Evolutionary conservation across 208 protist species (phyloP).

Genomic region (Trypanosoma conorhini): DNA sequence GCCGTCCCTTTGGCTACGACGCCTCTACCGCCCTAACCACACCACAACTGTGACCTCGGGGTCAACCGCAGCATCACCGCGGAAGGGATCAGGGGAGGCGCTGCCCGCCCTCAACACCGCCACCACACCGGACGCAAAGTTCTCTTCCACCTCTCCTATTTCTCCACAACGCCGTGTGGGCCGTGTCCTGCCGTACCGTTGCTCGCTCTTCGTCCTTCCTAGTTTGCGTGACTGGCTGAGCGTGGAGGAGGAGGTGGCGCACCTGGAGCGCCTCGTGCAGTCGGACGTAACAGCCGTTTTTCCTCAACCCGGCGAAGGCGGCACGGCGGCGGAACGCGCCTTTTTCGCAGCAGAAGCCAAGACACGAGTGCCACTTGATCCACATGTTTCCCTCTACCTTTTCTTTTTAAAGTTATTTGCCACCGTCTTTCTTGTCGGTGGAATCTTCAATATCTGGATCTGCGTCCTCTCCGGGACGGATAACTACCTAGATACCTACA

Average conservation of each 20-base stretch:
- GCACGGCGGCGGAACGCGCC: not conserved
- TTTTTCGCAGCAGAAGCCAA: not conserved
- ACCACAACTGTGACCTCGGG: conserved; percentile 40
- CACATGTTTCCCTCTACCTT: conserved; percentile 79
- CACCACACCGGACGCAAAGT: not conserved
- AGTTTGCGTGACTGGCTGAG: conserved; percentile 52
- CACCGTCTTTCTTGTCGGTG: conserved; percentile 58
- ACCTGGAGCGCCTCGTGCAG: conserved; percentile 41
- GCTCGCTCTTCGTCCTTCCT: conserved; percentile 56
- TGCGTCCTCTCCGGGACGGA: conserved; percentile 51
- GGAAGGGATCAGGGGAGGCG: too few relatives aligned
- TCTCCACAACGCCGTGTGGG: conserved; percentile 39
- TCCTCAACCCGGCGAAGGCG: conserved; percentile 1
- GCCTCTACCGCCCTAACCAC: conserved; percentile 80
- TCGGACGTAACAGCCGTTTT: not conserved
- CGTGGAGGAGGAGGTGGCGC: conserved; percentile 73
- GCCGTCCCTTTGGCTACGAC: conserved; percentile 64
- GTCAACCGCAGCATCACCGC: not conserved
- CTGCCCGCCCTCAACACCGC: not conserved
- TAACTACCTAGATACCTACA: conserved; percentile 42
- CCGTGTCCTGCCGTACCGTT: conserved; percentile 49
- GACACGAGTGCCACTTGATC: conserved; percentile 63
- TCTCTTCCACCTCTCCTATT: not conserved
- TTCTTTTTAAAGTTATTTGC: conserved; percentile 77
- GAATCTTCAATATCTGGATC: conserved; percentile 70